phyloP scores from a whole-genome alignment of 768 basidiomycete species.

The Chalciporus pseudorubinellus region DNA sequence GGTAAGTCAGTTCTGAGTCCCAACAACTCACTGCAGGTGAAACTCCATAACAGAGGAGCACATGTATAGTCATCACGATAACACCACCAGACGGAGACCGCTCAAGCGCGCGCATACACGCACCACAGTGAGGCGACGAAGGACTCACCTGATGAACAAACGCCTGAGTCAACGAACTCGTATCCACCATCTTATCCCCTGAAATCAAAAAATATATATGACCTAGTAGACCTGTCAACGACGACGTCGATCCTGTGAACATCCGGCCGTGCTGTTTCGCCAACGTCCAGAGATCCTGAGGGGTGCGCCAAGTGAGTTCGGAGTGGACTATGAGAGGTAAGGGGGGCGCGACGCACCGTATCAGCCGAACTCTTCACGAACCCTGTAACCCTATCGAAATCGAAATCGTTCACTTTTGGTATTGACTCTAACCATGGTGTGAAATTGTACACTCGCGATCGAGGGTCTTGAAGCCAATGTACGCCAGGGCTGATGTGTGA shows the following conservation, averaged over 20 bases:
- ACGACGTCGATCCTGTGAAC: slow-evolving; percentile 89
- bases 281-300: slow-evolving; percentile 62
- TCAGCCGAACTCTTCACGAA: slow-evolving; percentile 83
- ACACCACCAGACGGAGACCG: too few relatives aligned
- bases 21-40: not conserved
- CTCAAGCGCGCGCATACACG: not conserved
- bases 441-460: slow-evolving; percentile 86
- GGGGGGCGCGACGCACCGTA: slow-evolving; percentile 42
- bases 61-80: too few relatives aligned
- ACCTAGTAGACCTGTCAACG: slow-evolving; percentile 75
- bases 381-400: slow-evolving; percentile 68
- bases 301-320: not conserved
- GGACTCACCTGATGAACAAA: slow-evolving; percentile 59
- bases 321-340: not conserved
- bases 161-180: slow-evolving; percentile 52
- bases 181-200: slow-evolving; percentile 63
- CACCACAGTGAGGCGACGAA: too few relatives aligned
- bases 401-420: slow-evolving; percentile 79
- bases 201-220: slow-evolving; percentile 91
- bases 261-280: slow-evolving; percentile 54
- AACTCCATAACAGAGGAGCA: not conserved
- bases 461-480: slow-evolving; percentile 85
- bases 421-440: slow-evolving; percentile 66
- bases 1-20: not conserved
- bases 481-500: slow-evolving; percentile 66